Evolutionary conservation across 352 stramenopile species (phyloP).

Genomic region (Phytophthora vignae): DNA sequence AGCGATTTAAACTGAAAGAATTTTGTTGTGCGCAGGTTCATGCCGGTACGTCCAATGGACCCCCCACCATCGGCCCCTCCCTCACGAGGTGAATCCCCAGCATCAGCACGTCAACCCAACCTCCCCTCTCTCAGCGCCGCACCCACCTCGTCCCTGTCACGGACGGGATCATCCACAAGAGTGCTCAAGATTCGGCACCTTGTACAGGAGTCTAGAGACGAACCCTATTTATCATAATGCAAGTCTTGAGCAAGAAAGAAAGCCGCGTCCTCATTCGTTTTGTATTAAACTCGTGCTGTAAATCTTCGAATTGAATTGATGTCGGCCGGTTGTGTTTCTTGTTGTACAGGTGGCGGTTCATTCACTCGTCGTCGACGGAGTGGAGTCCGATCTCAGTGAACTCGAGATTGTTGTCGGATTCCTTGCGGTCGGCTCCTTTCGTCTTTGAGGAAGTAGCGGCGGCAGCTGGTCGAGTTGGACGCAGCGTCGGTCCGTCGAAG

Average conservation of each 20-base stretch:
- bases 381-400: slow-evolving; percentile 80
- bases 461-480: slow-evolving; percentile 10
- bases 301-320: background rate
- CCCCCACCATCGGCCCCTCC: background rate
- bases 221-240: slow-evolving; percentile 71
- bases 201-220: slow-evolving; percentile 77
- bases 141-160: slow-evolving; percentile 22
- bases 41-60: slow-evolving; percentile 19
- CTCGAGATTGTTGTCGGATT: slow-evolving; percentile 45
- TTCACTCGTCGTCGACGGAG: slow-evolving; percentile 45
- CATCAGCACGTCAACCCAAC: background rate
- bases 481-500: slow-evolving; percentile 31
- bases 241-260: background rate
- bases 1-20: background rate
- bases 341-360: background rate
- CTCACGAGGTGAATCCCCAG: slow-evolving; percentile 12
- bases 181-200: slow-evolving; percentile 76
- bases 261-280: background rate
- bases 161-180: slow-evolving; percentile 37
- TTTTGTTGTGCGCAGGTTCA: slow-evolving; percentile 18
- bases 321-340: background rate
- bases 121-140: slow-evolving; percentile 8
- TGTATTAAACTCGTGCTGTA: background rate
- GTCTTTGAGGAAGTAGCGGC: slow-evolving; percentile 7
- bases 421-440: slow-evolving; percentile 15